Evolutionary conservation across 2,329 filamentous ascomycete species (phyloP).

Genomic region (Xylaria sp.): DNA sequence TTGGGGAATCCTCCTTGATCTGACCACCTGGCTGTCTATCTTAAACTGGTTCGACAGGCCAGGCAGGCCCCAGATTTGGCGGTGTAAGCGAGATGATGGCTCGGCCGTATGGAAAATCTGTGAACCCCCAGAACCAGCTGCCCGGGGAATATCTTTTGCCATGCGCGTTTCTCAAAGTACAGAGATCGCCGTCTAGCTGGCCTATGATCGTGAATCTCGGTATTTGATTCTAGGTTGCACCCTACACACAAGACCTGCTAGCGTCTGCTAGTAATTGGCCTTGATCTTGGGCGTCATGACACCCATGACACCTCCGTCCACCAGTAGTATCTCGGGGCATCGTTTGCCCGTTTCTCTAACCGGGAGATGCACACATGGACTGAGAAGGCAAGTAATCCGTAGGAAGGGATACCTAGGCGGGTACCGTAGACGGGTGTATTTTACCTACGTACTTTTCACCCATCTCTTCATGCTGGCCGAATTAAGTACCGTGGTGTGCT

Average conservation of each 20-base stretch:
- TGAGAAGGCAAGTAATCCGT: neutral
- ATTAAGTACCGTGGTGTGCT: conserved; percentile 11
- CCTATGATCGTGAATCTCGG: conserved; percentile 19
- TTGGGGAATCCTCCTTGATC: conserved; percentile 15
- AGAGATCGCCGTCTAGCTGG: conserved; percentile 17
- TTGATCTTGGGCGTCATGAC: conserved; percentile 17
- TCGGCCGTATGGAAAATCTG: conserved; percentile 29
- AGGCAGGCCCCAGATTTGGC: conserved; percentile 1
- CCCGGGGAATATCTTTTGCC: conserved; percentile 2
- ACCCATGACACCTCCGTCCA: conserved; percentile 14
- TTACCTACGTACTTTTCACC: neutral
- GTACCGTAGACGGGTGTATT: neutral
- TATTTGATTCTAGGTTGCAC: conserved; percentile 5
- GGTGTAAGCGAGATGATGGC: conserved; percentile 26
- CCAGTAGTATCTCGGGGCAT: conserved; percentile 7
- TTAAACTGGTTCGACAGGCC: neutral
- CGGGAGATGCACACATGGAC: neutral
- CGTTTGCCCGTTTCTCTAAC: neutral
- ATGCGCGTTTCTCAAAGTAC: neutral
- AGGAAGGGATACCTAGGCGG: neutral
- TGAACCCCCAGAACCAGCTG: conserved; percentile 11
- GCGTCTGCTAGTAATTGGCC: conserved; percentile 8
- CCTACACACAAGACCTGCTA: conserved; percentile 12
- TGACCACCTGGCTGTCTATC: conserved; percentile 8
- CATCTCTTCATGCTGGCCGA: neutral